Percentiles rank a stretch among this genome's conserved stretches.
phyloP scores from a whole-genome alignment of 768 basidiomycete species.

The Lentinula edodes region DNA sequence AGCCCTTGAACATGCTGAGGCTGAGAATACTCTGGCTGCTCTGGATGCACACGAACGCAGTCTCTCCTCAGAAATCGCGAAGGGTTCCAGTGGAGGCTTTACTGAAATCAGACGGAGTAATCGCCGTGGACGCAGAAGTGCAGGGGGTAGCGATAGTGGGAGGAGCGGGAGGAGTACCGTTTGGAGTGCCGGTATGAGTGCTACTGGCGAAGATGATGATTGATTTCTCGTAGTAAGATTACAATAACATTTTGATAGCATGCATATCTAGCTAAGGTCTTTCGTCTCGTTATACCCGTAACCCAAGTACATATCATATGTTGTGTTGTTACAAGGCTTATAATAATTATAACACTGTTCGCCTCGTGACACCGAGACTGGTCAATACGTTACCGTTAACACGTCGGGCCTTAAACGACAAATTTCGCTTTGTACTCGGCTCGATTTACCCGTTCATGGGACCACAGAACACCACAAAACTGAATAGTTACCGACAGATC shows the following conservation, averaged over 20 bases:
- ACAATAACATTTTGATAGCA: background rate
- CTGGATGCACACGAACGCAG: slow-evolving; percentile 74
- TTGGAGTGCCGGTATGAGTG: slow-evolving; percentile 75
- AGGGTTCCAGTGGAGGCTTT: slow-evolving; percentile 68
- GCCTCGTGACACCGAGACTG: no score
- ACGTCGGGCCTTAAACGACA: background rate
- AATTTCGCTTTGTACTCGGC: background rate
- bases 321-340: no score
- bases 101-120: slow-evolving; percentile 64
- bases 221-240: background rate
- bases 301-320: no score
- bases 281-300: background rate
- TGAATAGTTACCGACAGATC: no score
- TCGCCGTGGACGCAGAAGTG: slow-evolving; percentile 50
- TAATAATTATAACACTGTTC: no score
- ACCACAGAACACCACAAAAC: background rate
- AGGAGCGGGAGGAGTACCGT: slow-evolving; percentile 51
- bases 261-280: background rate
- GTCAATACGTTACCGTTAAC: no score
- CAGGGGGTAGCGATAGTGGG: slow-evolving; percentile 38
- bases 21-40: slow-evolving; percentile 68
- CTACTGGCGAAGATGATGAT: slow-evolving; percentile 5
- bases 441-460: background rate
- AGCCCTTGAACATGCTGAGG: slow-evolving; percentile 74
- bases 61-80: slow-evolving; percentile 69